Percentiles rank a stretch among this genome's conserved stretches.
phyloP scores from a whole-genome alignment of 2,329 filamentous ascomycete genomes.

The Pseudopithomyces chartarum region DNA sequence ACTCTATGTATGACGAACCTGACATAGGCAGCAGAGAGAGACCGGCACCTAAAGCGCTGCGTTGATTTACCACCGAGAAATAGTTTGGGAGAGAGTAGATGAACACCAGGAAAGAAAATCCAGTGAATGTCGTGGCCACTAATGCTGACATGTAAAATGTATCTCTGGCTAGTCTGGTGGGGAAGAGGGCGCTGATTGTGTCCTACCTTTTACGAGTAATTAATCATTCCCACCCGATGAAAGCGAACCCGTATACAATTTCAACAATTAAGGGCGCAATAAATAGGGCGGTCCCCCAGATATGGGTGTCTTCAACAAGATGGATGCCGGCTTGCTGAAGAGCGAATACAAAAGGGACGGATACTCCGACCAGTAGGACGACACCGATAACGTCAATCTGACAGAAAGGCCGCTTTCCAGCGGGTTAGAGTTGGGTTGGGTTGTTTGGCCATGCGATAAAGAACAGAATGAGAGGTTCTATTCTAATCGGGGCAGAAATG shows the following conservation, averaged over 20 bases:
- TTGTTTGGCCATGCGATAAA: conserved; percentile 9
- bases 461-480: conserved; percentile 31
- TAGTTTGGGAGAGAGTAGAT: conserved; percentile 14
- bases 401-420: conserved; percentile 4
- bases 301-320: conserved; percentile 1
- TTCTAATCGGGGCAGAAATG: not conserved
- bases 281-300: conserved; percentile 11
- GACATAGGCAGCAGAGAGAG: conserved; percentile 14
- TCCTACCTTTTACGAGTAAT: conserved; percentile 6
- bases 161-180: conserved; percentile 8
- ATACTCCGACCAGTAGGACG: conserved; percentile 56
- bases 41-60: conserved; percentile 8
- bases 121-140: conserved; percentile 5
- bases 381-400: conserved; percentile 52
- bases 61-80: conserved; percentile 12
- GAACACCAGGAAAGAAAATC: conserved; percentile 12
- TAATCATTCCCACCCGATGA: conserved; percentile 11
- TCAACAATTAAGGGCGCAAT: conserved; percentile 6
- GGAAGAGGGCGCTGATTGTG: conserved; percentile 8
- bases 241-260: conserved; percentile 3
- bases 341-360: conserved; percentile 62
- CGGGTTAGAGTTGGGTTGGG: not conserved
- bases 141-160: conserved; percentile 11
- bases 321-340: conserved; percentile 58
- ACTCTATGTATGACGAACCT: conserved; percentile 7